Evolutionary conservation across 129 eudicot species (phyloP).

Genomic region (Arctium lappa): DNA sequence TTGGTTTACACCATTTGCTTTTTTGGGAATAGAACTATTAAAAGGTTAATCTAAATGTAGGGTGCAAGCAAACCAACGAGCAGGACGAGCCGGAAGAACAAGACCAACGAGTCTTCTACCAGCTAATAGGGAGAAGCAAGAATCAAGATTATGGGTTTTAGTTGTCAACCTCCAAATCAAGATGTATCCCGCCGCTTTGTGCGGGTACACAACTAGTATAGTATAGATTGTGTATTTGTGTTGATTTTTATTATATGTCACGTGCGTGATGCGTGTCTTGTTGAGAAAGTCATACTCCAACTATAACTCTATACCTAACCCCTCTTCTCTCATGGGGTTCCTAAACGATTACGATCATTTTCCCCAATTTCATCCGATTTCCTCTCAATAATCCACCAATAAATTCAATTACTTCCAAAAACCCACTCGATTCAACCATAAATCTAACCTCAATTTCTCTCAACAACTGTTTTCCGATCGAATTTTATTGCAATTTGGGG

Average conservation of each 20-base stretch:
- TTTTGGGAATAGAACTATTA: neutral
- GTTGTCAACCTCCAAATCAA: no score
- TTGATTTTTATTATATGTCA: neutral
- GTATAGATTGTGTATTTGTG: no score
- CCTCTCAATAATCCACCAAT: neutral
- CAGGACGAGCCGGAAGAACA: no score
- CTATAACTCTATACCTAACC: conserved; percentile 18
- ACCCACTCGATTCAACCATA: neutral
- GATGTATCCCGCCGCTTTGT: no score
- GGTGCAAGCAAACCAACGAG: conserved; percentile 98
- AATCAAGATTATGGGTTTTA: no score
- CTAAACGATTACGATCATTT: neutral
- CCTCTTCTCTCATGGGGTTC: neutral
- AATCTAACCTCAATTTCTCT: conserved; percentile 8
- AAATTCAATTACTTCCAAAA: neutral
- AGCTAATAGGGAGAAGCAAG: no score
- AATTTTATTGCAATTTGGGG: neutral
- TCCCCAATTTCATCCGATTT: neutral
- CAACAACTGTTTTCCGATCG: no score
- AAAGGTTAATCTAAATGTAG: conserved; percentile 30
- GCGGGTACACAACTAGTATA: no score
- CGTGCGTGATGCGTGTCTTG: neutral
- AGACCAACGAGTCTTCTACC: no score
- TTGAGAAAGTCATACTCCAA: conserved; percentile 10
- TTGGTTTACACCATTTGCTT: neutral